These are phyloP conservation scores for Amaranthus cruentus DNA, from an alignment of 148 eudicot species.

Conservation along the genomic window DNA sequence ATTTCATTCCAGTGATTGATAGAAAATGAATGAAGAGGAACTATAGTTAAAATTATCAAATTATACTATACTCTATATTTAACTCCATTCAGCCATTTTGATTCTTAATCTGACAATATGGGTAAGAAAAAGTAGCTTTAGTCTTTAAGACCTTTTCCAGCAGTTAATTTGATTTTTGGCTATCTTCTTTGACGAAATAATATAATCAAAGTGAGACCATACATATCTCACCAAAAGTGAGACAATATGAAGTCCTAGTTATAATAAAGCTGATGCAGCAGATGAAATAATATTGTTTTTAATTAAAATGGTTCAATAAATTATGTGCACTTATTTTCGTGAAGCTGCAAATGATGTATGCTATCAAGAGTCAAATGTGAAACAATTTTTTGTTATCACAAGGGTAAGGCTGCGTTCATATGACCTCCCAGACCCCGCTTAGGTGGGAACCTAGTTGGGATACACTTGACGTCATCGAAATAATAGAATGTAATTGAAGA, in stretches of 20 bases:
- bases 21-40: neutral
- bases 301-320: no score
- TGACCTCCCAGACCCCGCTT: no score
- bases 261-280: neutral
- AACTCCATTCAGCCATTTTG: neutral
- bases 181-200: neutral
- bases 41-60: neutral
- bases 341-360: no score
- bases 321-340: no score
- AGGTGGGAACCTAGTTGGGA: no score
- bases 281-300: no score
- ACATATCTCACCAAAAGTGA: neutral
- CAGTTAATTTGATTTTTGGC: neutral
- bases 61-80: neutral
- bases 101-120: neutral
- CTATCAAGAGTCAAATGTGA: no score
- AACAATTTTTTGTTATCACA: no score
- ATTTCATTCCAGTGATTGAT: neutral
- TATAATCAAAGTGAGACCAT: neutral
- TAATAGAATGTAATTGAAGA: no score
- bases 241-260: neutral
- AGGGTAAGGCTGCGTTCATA: no score
- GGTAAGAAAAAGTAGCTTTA: neutral
- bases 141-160: neutral
- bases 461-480: no score